Percentiles rank a stretch among this genome's conserved stretches.
These are phyloP conservation scores for Boehmeria nivea DNA, from an alignment of 306 rosid species.

Conservation along the genomic window DNA sequence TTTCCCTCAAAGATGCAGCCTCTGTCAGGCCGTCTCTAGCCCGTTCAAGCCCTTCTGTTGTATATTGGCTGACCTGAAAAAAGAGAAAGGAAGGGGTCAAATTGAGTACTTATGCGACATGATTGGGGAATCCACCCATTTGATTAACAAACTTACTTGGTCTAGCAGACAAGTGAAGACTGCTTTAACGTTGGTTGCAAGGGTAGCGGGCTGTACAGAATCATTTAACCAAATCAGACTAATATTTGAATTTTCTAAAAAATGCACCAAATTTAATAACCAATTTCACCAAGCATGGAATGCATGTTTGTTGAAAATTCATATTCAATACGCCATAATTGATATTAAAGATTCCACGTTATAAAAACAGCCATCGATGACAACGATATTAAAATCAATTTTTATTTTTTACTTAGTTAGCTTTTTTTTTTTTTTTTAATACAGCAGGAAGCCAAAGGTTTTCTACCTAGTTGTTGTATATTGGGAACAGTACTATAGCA, in stretches of 20 bases:
- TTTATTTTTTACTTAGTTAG: too few relatives aligned
- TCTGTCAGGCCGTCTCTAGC: constrained; percentile 92
- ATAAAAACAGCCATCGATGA: too few relatives aligned
- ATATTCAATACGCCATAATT: too few relatives aligned
- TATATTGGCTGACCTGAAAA: constrained; percentile 85
- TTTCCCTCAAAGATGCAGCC: constrained; percentile 95
- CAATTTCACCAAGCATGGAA: too few relatives aligned
- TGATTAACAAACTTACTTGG: constrained; percentile 67
- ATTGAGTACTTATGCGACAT: constrained; percentile 19
- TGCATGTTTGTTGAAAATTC: too few relatives aligned
- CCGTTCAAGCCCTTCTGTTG: constrained; percentile 93
- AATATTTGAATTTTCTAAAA: background rate
- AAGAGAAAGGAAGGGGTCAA: background rate
- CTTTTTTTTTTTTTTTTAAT: too few relatives aligned
- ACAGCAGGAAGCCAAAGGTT: too few relatives aligned
- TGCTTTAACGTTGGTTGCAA: constrained; percentile 78
- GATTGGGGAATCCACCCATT: constrained; percentile 20
- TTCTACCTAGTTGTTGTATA: too few relatives aligned
- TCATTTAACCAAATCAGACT: constrained; percentile 5
- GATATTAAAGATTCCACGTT: too few relatives aligned
- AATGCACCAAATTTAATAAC: too few relatives aligned
- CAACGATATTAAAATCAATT: too few relatives aligned
- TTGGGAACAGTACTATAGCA: too few relatives aligned
- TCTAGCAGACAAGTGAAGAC: constrained; percentile 90
- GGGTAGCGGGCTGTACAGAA: constrained; percentile 67